Evolutionary conservation across 148 eudicot species (phyloP).

Genomic region (Chenopodium suecicum): DNA sequence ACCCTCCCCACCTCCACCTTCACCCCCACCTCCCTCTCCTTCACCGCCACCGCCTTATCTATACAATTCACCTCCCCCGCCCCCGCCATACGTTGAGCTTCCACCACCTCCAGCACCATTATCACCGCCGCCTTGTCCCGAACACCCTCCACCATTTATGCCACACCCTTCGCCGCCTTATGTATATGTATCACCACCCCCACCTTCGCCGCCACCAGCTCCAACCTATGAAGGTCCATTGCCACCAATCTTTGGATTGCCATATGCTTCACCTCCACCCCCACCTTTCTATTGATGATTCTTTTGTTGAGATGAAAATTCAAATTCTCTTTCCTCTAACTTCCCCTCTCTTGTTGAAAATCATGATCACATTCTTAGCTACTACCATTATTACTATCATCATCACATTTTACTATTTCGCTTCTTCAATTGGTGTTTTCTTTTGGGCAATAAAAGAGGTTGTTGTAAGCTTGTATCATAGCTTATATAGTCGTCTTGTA

Average conservation of each 20-base stretch:
- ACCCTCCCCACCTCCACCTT: conserved; percentile 21
- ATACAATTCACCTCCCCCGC: conserved; percentile 31
- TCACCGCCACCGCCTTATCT: conserved; percentile 27
- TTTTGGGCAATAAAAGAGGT: conserved; percentile 17
- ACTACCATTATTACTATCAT: neutral
- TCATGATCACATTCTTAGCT: conserved; percentile 23
- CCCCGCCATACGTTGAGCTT: conserved; percentile 19
- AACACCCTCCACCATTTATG: conserved; percentile 28
- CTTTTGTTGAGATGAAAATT: conserved; percentile 49
- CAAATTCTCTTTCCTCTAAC: conserved; percentile 34
- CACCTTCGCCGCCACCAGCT: conserved; percentile 41
- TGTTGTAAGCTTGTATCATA: neutral
- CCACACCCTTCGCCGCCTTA: conserved; percentile 31
- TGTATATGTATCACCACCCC: conserved; percentile 29
- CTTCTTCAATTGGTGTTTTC: conserved; percentile 23
- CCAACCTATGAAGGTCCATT: conserved; percentile 57
- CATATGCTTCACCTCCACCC: conserved; percentile 52
- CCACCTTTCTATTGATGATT: conserved; percentile 93
- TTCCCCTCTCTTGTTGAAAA: conserved; percentile 14
- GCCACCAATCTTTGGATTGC: conserved; percentile 40
- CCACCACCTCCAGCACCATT: conserved; percentile 45
- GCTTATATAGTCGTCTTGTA: neutral
- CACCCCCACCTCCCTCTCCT: conserved; percentile 38
- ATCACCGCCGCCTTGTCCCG: conserved; percentile 32
- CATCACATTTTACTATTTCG: neutral